Evolutionary conservation across 2,329 filamentous ascomycete genomes (phyloP), one percentile per base, ranked within the genome.

Genomic region (Cladosporium velox): DNA sequence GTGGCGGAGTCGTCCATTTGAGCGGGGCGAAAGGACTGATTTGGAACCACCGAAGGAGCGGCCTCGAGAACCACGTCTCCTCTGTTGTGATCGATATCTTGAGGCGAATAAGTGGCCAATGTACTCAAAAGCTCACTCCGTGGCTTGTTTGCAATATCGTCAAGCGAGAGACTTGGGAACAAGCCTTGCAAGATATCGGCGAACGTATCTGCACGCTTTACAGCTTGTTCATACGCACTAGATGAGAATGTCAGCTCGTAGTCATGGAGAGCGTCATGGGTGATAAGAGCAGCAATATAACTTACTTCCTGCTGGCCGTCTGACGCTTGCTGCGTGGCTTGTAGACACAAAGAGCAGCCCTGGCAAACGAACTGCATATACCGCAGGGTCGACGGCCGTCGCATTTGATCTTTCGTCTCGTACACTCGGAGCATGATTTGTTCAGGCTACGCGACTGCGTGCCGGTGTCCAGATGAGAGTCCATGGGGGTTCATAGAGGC

Each of bases 401-500:
- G 51, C 51, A 54, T 54, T 28, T 28, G 12, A 54, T 28, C 51
- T 54, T 54, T 8, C 51, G 51, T 30, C 51, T 28, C 5, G 51
- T 54, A 6, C 51, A 54, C n/a, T 54, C 51, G 14, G 51, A 54
- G 51, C 51, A 54, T 30, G 51, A 54, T n/a, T 54, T 54, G 51
- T 54, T 54, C 26, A 54, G 51, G 30, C 51, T 54, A n/a, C 51
- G 51, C 51, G 51, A 30, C 24, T 28, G 14, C 30, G 52, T 34
- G 28, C 52, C 18, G 26, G 24, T 55, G 18, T 55, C 28, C 52
- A n/a, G 15, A 18, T 28, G 26, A 4, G 52, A 4, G 52, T 55
- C 52, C 52, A 55, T 55, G 52, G 18, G 26, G 34, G 35, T 38
- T 10, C 35, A 38, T 38, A 18, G 34, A 35, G 34, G 34, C 34